Base-by-base conservation (phyloP, 148 eudicot genomes). In the Euryodendron excelsum region DNA sequence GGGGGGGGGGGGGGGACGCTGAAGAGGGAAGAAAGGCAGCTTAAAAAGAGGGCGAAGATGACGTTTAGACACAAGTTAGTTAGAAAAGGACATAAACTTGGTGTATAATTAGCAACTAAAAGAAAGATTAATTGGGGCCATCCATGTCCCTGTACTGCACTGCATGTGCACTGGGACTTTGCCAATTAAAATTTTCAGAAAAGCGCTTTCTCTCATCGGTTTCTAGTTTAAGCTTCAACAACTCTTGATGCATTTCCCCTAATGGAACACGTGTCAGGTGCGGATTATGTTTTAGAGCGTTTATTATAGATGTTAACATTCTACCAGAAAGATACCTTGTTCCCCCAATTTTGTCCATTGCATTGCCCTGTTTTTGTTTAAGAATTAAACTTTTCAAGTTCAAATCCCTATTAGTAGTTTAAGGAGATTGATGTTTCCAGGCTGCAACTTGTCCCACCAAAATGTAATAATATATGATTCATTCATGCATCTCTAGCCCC, bases 371-470 rank as follows among this genome's bases (percentile, higher is more conserved):
- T 23, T 67, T 15, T 23, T 53, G 27, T 37, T 10, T 2, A 2
- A n/a, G 15, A 50, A 18, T n/a, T n/a, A n/a, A 6, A 11, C 0
- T 52, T 39, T 39, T 10, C 31, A 56, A 66, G 71, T 76, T 63
- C 34, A 37, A 4, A 30, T 48, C 62, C 48, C 72, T 61, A 45
- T 12, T 47, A 45, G 25, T 25, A 64, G 45, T 27, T 30, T 50
- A 11, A 45, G 11, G 15, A 67, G 25, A 14, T 64, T 48, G 69
- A 76, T 47, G 78, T 44, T 30, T 65, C 52, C 37, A 23, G 63
- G 48, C 63, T 77, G 79, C 72, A 52, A 23, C 50, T 77, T 77
- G 79, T 66, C 63, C n/a, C 58, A 36, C 72, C 72, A 34, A 45
- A 65, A 1, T 65, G 61, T 34, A 20, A 23, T 41, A 41, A 68